Conservation (phyloP, 1,139 yeast genomes). For the Pichia sp. region DNA sequence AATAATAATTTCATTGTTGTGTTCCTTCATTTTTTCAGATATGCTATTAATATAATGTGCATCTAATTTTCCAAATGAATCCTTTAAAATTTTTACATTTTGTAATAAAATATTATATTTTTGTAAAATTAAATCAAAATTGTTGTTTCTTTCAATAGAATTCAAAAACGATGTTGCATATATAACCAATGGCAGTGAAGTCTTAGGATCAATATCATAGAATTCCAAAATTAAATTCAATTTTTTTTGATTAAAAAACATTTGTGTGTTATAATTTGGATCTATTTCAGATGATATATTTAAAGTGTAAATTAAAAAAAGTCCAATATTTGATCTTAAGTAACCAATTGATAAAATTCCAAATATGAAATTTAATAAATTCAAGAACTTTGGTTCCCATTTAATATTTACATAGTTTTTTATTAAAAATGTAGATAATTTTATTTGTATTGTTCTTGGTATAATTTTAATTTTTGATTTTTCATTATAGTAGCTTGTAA, state of each 20-base stretch:
- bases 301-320: slow-evolving; percentile 19
- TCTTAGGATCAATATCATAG: slow-evolving; percentile 17
- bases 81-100: slow-evolving; percentile 9
- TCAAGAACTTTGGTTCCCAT: slow-evolving; percentile 17
- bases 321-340: slow-evolving; percentile 17
- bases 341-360: slow-evolving; percentile 26
- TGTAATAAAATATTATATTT: slow-evolving; percentile 13
- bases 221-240: slow-evolving; percentile 20
- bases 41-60: slow-evolving; percentile 3
- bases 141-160: slow-evolving; percentile 2
- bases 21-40: no score
- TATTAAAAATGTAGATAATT: slow-evolving; percentile 18
- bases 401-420: slow-evolving; percentile 20
- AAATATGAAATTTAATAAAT: slow-evolving; percentile 22
- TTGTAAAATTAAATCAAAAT: slow-evolving; percentile 19
- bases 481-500: slow-evolving; percentile 13
- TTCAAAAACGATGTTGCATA: slow-evolving; percentile 14
- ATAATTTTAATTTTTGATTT: slow-evolving; percentile 15
- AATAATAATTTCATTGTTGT: no score
- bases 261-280: slow-evolving; percentile 15
- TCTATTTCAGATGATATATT: slow-evolving; percentile 18
- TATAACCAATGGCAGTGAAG: slow-evolving; percentile 17
- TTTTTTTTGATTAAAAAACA: slow-evolving; percentile 22
- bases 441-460: slow-evolving; percentile 15
- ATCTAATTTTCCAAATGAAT: slow-evolving; percentile 17